phyloP scores from a whole-genome alignment of 371 early-diverging fungal genomes.

The Rhizomucor pusillus region DNA sequence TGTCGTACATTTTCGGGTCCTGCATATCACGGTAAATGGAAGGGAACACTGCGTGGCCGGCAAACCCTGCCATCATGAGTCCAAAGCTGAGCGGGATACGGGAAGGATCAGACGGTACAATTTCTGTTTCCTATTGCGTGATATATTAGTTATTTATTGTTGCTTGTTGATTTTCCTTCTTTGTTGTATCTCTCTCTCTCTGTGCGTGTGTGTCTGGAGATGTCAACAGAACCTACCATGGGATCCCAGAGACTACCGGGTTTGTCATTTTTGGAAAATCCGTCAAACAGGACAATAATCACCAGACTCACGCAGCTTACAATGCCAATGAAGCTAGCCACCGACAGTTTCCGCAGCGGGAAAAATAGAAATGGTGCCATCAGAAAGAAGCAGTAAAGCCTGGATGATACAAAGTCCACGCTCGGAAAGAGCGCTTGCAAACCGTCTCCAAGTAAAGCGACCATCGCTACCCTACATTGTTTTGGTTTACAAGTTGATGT shows the following conservation, averaged over 20 bases:
- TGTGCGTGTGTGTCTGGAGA: too few species aligned
- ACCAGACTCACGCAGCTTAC: slow-evolving; percentile 35
- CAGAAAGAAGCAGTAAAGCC: slow-evolving; percentile 12
- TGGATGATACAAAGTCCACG: slow-evolving; percentile 10
- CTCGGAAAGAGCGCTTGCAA: slow-evolving; percentile 27
- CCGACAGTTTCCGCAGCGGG: slow-evolving; percentile 38
- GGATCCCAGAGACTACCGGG: slow-evolving; percentile 62
- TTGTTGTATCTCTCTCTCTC: too few species aligned
- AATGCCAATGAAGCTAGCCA: slow-evolving; percentile 50
- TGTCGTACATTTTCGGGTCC: slow-evolving; percentile 45
- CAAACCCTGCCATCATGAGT: slow-evolving; percentile 43
- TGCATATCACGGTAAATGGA: slow-evolving; percentile 67
- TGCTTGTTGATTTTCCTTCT: neutral
- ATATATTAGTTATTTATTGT: slow-evolving; percentile 4
- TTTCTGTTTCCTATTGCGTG: slow-evolving; percentile 29
- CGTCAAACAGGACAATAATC: slow-evolving; percentile 43
- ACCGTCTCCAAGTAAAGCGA: slow-evolving; percentile 36
- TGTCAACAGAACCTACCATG: slow-evolving; percentile 23
- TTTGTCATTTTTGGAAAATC: slow-evolving; percentile 31
- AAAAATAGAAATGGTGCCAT: slow-evolving; percentile 30
- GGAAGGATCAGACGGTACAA: slow-evolving; percentile 25
- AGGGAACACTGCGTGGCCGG: slow-evolving; percentile 68
- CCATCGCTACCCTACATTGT: slow-evolving; percentile 28
- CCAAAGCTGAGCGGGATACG: slow-evolving; percentile 37
- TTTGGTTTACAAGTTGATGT: too few species aligned